A percentile compares a stretch with the other conserved stretches of the same genome.
phyloP scores from a whole-genome alignment of 371 early-diverging fungal species.

The Syncephalis fuscata region DNA sequence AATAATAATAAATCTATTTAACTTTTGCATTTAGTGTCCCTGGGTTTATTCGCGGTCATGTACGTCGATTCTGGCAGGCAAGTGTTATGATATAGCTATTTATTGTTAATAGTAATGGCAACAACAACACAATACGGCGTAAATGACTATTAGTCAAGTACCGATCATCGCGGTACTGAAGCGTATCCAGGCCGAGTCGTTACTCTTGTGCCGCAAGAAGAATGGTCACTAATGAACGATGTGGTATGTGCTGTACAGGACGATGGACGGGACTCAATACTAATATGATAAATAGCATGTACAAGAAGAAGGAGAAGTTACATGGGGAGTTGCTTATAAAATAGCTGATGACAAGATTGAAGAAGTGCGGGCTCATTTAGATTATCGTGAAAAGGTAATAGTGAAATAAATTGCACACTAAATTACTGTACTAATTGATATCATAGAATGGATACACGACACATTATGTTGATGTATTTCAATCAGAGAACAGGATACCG shows the following conservation, averaged over 20 bases:
- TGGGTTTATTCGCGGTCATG: constrained; percentile 65
- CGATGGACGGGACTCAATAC: background rate
- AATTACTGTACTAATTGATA: background rate
- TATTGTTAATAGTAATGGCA: background rate
- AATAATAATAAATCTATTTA: background rate
- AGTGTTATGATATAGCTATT: background rate
- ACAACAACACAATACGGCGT: background rate
- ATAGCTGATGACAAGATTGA: constrained; percentile 42
- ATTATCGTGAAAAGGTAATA: constrained; percentile 69
- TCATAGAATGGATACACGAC: constrained; percentile 54
- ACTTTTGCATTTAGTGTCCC: constrained; percentile 25
- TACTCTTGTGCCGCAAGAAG: constrained; percentile 58
- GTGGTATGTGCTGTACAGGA: constrained; percentile 6
- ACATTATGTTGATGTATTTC: constrained; percentile 49
- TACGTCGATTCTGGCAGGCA: constrained; percentile 80
- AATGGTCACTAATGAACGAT: constrained; percentile 30
- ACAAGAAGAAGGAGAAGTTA: constrained; percentile 28
- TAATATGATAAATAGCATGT: constrained; percentile 20
- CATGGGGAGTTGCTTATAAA: constrained; percentile 81
- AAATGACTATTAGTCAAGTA: constrained; percentile 32
- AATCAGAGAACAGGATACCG: constrained; percentile 19
- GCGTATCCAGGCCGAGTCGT: constrained; percentile 77
- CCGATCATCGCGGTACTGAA: constrained; percentile 83
- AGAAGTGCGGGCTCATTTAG: constrained; percentile 52
- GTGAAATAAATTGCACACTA: constrained; percentile 1